Conservation (phyloP, 2,329 filamentous ascomycete genomes). For the Cercospora sp. region DNA sequence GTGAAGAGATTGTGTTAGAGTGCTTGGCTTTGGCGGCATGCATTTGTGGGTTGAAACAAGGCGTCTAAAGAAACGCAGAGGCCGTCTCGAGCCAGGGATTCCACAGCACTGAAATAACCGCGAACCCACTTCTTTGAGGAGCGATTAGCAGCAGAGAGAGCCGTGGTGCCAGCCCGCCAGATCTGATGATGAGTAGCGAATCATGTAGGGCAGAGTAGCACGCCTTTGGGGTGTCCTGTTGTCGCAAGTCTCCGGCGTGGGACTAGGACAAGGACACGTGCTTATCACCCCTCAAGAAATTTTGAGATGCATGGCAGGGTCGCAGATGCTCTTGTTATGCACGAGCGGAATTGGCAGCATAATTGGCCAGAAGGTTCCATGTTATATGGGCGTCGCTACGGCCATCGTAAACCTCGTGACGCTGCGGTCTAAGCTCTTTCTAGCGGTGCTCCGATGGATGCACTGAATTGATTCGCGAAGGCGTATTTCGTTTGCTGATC, state of each 20-base stretch:
- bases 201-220: neutral
- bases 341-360: neutral
- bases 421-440: neutral
- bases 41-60: neutral
- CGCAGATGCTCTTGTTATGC: neutral
- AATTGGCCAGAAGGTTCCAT: neutral
- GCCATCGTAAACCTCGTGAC: neutral
- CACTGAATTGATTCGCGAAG: neutral
- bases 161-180: neutral
- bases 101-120: neutral
- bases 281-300: neutral
- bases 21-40: neutral
- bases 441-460: neutral
- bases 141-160: neutral
- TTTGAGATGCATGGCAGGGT: neutral
- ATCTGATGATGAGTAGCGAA: neutral
- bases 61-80: neutral
- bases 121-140: neutral
- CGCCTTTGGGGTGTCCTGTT: neutral
- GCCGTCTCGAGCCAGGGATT: neutral
- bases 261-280: neutral
- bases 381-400: neutral
- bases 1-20: neutral
- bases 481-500: neutral
- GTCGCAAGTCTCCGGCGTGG: neutral